Percentiles rank a stretch among this genome's conserved stretches.
These are phyloP conservation scores for Microbotryomycetes sp. DNA, from an alignment of 1,284 basidiomycete genomes.

Conservation along the genomic window DNA sequence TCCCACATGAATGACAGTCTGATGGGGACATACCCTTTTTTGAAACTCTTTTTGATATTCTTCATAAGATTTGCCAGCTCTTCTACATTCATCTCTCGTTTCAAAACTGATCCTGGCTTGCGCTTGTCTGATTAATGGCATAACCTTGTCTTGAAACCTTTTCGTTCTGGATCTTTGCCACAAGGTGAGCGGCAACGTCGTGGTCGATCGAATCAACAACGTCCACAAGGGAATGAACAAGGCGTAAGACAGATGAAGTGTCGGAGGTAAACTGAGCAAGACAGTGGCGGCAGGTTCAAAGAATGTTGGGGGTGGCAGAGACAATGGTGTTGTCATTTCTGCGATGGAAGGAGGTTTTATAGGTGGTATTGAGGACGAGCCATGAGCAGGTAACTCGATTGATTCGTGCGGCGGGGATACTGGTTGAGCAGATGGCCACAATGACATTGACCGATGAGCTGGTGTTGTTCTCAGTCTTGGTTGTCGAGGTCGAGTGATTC, in stretches of 20 bases:
- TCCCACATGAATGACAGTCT: neutral
- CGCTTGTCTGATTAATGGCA: constrained; percentile 58
- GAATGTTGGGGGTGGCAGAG: constrained; percentile 19
- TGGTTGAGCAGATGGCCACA: neutral
- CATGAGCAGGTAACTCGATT: neutral
- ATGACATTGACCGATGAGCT: too few relatives aligned
- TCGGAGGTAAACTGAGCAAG: constrained; percentile 33
- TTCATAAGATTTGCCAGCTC: constrained; percentile 54
- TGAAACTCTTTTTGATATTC: constrained; percentile 44
- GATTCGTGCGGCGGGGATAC: neutral
- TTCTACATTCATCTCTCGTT: constrained; percentile 51
- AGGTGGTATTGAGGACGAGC: neutral
- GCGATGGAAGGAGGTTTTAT: constrained; percentile 8
- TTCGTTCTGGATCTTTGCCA: constrained; percentile 67
- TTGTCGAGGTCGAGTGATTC: too few relatives aligned
- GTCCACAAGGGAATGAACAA: constrained; percentile 70
- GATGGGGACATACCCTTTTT: constrained; percentile 38
- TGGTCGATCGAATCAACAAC: constrained; percentile 55
- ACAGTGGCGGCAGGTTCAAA: constrained; percentile 26
- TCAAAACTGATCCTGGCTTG: constrained; percentile 45
- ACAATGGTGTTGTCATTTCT: constrained; percentile 12
- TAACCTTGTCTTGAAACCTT: constrained; percentile 59
- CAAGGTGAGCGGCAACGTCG: constrained; percentile 67
- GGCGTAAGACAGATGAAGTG: constrained; percentile 51
- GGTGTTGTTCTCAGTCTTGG: too few relatives aligned